Conservation (phyloP, 768 basidiomycete species). For the Leccinum incarnatum region DNA sequence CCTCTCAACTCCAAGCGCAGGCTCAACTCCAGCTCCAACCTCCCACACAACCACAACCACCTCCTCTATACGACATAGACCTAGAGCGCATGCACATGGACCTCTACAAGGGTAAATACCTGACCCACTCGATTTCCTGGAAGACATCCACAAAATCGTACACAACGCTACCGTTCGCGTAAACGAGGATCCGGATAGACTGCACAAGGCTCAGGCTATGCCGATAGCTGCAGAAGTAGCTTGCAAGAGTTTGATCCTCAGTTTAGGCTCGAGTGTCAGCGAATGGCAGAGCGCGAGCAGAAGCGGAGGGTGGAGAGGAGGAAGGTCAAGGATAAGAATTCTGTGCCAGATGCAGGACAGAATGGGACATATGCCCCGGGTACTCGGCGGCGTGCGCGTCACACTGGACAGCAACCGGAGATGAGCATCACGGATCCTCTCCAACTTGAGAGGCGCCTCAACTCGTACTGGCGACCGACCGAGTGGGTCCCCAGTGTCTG, state of each 20-base stretch:
- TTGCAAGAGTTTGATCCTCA: slow-evolving; percentile 81
- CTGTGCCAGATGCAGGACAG: slow-evolving; percentile 21
- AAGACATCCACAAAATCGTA: slow-evolving; percentile 77
- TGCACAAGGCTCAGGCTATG: slow-evolving; percentile 87
- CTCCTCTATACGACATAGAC: slow-evolving; percentile 79
- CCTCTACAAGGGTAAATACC: slow-evolving; percentile 81
- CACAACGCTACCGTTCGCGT: slow-evolving; percentile 63
- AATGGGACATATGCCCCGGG: slow-evolving; percentile 43
- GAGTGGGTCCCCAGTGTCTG: slow-evolving; percentile 44
- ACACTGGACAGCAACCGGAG: slow-evolving; percentile 72
- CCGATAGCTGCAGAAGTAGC: slow-evolving; percentile 82
- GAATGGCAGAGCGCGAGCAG: slow-evolving; percentile 78
- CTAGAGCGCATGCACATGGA: slow-evolving; percentile 87
- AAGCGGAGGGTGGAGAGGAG: slow-evolving; percentile 55
- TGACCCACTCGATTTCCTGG: slow-evolving; percentile 84
- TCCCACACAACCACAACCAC: slow-evolving; percentile 35
- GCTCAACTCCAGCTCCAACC: slow-evolving; percentile 36
- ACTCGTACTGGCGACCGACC: slow-evolving; percentile 60
- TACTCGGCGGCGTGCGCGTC: slow-evolving; percentile 68
- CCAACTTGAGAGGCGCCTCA: slow-evolving; percentile 70
- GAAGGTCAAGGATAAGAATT: slow-evolving; percentile 36
- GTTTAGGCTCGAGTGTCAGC: slow-evolving; percentile 79
- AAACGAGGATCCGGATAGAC: slow-evolving; percentile 67
- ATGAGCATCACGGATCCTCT: slow-evolving; percentile 71
- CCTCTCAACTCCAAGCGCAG: slow-evolving; percentile 36